Base-by-base conservation (phyloP, 1,284 basidiomycete species). In the Ceratobasidium sp. region DNA sequence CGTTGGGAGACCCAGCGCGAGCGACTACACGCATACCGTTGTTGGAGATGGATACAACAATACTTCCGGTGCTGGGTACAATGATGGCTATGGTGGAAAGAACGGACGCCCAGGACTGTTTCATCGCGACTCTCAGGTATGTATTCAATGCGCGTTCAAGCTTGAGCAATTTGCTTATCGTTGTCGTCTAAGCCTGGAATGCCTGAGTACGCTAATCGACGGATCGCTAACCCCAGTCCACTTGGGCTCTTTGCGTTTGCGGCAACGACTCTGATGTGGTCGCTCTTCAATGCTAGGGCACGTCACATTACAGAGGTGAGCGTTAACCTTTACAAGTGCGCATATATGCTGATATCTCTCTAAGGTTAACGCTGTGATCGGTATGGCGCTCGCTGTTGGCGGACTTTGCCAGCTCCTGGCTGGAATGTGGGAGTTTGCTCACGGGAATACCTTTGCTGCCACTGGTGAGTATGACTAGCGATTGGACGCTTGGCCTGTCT, bases 361-460 rank as follows among this genome's bases (percentile, higher is more conserved):
- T 82, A 17, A 74, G 41, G 81, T 81, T 22, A 85, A 84, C 76
- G 78, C 84, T 51, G 81, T 84, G 62, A 79, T 83, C 24, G 81
- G 81, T 48, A 78, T 80, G 62, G 81, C 80, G 17, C 73, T 79
- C 44, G 76, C 71, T 31, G 74, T 76, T 24, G 84, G 84, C 63
- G 85, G 85, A 64, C 71, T 84, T 15, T 81, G 80, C 22, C 85
- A 86, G 78, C 79, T 86, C 57, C 79, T 86, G 48, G 78, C 78
- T 29, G 78, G 78, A 44, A 77, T 77, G 77, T 78, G 78, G 78
- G 78, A 78, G 75, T 77, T 82, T 76, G 82, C 81, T 1, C 72
- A 78, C 36, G 82, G 83, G n/a, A 84, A 84, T 78, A 86, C 84
- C 1, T 86, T 86, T 75, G 85, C 84, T 74, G 85, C 85, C 1